Conservation (phyloP, 805 yeast genomes). For the Allodekkera sacchari region DNA sequence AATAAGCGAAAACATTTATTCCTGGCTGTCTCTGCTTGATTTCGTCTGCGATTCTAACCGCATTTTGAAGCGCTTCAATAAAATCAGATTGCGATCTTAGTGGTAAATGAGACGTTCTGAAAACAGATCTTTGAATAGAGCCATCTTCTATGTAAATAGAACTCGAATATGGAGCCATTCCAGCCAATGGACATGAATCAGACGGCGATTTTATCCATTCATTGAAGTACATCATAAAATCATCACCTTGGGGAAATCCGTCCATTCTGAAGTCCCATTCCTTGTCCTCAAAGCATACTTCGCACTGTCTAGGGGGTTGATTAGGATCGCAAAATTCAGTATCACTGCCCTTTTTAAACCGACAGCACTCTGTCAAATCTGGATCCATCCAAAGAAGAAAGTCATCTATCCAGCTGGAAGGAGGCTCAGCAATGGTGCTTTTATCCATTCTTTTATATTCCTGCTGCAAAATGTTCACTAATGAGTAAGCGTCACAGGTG, state of each 20-base stretch:
- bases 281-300: conserved; percentile 57
- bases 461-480: conserved; percentile 76
- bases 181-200: conserved; percentile 84
- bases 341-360: conserved; percentile 44
- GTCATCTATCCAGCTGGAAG: conserved; percentile 91
- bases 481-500: conserved; percentile 69
- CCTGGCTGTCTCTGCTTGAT: conserved; percentile 29
- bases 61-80: conserved; percentile 68
- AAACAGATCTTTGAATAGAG: conserved; percentile 48
- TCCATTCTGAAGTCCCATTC: conserved; percentile 67
- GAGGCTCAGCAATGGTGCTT: conserved; percentile 71
- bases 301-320: conserved; percentile 65
- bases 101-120: conserved; percentile 74
- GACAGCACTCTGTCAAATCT: conserved; percentile 75
- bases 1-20: conserved; percentile 72
- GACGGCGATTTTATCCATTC: conserved; percentile 80
- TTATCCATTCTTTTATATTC: conserved; percentile 60
- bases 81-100: conserved; percentile 78
- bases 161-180: conserved; percentile 80
- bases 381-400: conserved; percentile 85
- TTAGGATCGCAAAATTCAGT: conserved; percentile 57
- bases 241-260: conserved; percentile 70
- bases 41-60: conserved; percentile 57
- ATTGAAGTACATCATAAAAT: conserved; percentile 60
- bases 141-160: conserved; percentile 38